Base-by-base conservation (phyloP, 176 grass and related monocot genomes). In the Oryza brachyantha region DNA sequence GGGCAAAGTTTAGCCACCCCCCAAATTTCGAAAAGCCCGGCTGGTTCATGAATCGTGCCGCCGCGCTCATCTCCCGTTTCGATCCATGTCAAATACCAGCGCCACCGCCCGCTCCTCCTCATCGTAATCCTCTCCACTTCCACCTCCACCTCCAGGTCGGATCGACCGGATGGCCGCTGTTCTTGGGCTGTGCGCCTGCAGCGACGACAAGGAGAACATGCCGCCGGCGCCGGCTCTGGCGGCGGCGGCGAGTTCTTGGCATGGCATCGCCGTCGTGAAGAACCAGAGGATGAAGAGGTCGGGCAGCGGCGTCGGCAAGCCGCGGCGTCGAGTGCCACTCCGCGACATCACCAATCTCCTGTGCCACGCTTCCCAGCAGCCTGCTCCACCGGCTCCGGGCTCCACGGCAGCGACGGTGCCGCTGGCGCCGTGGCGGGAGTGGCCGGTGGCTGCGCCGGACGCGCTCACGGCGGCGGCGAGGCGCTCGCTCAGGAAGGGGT, bases 251-350 rank as follows among this genome's bases (percentile, higher is more conserved):
- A 50, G 46, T 50, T 5, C 4, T 50, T 50, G 17, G 13, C 75
- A 38, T 12, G 68, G 60, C 68, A 13, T 76, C 22, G 70, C 36
- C 38, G 69, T 22, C 48, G 77, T 86, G 37, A 80, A 45, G 77
- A 74, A 5, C 8, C 77, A 16, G 43, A 17, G 77, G 61, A 80
- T 48, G 84, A 86, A 85, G 83, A 73, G 83, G 58, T 25, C 67
- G 0, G 46, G 62, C 62, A 12, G 10, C 31, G 9, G 3, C 34
- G 48, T 17, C 0, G 48, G 19, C 19, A 64, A 25, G 37, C 14
- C 14, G n/a, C 16, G 77, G 28, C 35, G 29, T 10, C 77, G 70
- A 48, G 29, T 17, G 28, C 77, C 84, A 2, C 70, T 86, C 48
- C 48, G 62, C 28, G 84, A 86, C 70, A 75, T 86, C 70, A 86